Conservation (phyloP, 805 yeast genomes). For the Starmerella khaoyaiensis region DNA sequence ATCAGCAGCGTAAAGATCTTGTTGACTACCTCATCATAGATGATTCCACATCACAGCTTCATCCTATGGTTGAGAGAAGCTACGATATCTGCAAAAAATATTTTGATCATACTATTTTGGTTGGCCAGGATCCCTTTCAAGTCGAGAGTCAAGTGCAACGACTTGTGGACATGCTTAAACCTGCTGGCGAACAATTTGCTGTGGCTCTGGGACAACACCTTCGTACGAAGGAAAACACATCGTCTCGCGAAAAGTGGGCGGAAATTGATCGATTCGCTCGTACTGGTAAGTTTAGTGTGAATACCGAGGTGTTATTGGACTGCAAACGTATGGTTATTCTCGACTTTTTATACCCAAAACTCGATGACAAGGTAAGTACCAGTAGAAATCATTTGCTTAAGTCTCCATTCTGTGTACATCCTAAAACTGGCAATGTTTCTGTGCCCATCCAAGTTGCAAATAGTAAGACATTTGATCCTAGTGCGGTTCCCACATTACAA, state of each 20-base stretch:
- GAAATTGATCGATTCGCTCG: conserved; percentile 43
- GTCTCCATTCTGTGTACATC: conserved; percentile 95
- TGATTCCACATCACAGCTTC: conserved; percentile 37
- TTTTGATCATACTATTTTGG: conserved; percentile 53
- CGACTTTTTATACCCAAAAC: conserved; percentile 73
- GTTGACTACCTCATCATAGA: conserved; percentile 75
- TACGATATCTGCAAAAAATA: conserved; percentile 49
- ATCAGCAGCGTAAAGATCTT: conserved; percentile 59
- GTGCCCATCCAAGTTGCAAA: conserved; percentile 47
- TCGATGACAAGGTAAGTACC: conserved; percentile 85
- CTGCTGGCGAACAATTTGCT: conserved; percentile 18
- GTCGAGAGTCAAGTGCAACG: conserved; percentile 31
- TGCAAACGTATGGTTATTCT: conserved; percentile 73
- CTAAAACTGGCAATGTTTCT: conserved; percentile 89
- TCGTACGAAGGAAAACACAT: conserved; percentile 29
- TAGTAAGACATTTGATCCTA: conserved; percentile 54
- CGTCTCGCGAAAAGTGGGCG: conserved; percentile 64
- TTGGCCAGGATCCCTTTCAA: conserved; percentile 67
- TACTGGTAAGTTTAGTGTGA: conserved; percentile 23
- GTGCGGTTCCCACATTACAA: conserved; percentile 61
- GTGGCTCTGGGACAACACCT: conserved; percentile 46
- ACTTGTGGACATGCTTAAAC: conserved; percentile 43
- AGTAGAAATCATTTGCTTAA: conserved; percentile 84
- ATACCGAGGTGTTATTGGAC: conserved; percentile 42
- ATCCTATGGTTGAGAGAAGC: conserved; percentile 70